phyloP scores from a whole-genome alignment of 768 basidiomycete species.

The Suillus lakei region DNA sequence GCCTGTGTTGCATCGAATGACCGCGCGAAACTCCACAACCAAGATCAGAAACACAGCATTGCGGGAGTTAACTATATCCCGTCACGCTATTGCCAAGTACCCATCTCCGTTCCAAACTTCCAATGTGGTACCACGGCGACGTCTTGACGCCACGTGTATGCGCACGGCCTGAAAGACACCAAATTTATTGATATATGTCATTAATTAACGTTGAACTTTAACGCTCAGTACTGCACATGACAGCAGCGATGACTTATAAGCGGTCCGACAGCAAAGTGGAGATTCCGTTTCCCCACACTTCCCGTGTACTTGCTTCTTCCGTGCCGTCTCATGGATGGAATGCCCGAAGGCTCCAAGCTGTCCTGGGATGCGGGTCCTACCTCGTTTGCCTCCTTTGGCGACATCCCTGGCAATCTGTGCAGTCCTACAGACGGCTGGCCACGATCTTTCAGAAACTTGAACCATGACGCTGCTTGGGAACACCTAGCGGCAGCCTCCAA shows the following conservation, averaged over 20 bases:
- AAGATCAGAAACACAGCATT: conserved; percentile 7
- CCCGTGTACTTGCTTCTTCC: conserved; percentile 5
- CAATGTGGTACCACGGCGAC: conserved; percentile 15
- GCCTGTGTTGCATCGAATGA: conserved; percentile 24
- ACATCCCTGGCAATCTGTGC: conserved; percentile 65
- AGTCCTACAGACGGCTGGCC: conserved; percentile 73
- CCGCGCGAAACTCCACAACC: conserved; percentile 27
- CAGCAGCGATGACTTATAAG: conserved; percentile 38
- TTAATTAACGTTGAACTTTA: conserved; percentile 23
- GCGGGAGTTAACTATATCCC: conserved; percentile 15
- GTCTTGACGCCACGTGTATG: conserved; percentile 30
- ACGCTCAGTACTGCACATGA: conserved; percentile 24
- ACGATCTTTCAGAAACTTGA: conserved; percentile 56
- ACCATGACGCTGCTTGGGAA: conserved; percentile 56
- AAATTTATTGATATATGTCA: conserved; percentile 20
- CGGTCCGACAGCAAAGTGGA: conserved; percentile 9
- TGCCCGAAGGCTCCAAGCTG: conserved; percentile 21
- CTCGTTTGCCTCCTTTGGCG: conserved; percentile 57
- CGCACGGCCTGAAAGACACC: conserved; percentile 24
- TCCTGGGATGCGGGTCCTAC: conserved; percentile 20
- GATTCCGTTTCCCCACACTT: conserved; percentile 14
- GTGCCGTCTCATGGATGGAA: conserved; percentile 18
- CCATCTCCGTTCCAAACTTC: conserved; percentile 10
- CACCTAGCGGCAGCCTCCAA: conserved; percentile 55
- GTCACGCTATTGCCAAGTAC: conserved; percentile 5